These are phyloP conservation scores for Cornus suecica DNA, from an alignment of 148 eudicot genomes.

Conservation along the genomic window DNA sequence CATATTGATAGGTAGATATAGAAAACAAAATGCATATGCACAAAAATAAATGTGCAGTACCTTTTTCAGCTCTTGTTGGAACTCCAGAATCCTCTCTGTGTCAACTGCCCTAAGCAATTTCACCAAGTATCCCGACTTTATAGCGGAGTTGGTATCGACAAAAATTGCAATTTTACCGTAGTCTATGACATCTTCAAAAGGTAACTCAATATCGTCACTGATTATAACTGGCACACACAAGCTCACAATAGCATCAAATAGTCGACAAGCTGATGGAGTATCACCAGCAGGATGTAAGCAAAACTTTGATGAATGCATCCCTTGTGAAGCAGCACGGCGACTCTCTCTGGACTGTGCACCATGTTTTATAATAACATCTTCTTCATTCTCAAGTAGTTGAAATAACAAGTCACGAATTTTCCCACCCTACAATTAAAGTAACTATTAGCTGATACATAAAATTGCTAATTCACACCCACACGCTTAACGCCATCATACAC, in stretches of 20 bases:
- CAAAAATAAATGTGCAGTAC: conserved; percentile 23
- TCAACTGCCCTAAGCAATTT: conserved; percentile 57
- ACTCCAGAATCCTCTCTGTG: conserved; percentile 56
- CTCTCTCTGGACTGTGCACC: conserved; percentile 97
- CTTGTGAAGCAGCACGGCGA: conserved; percentile 87
- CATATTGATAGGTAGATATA: conserved; percentile 5
- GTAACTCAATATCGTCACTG: conserved; percentile 88
- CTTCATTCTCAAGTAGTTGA: conserved; percentile 81
- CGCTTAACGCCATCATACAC: neutral
- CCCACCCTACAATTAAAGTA: conserved; percentile 66
- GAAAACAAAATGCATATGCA: neutral
- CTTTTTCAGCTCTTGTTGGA: conserved; percentile 79
- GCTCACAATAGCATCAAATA: conserved; percentile 98
- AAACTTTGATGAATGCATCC: conserved; percentile 95
- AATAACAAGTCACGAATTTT: conserved; percentile 90
- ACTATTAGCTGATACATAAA: neutral
- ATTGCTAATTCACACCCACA: neutral
- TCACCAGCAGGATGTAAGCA: conserved; percentile 99
- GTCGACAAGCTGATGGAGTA: conserved; percentile 98
- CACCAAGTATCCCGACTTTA: conserved; percentile 64
- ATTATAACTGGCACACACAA: conserved; percentile 89
- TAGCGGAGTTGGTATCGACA: conserved; percentile 71
- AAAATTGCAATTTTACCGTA: conserved; percentile 82
- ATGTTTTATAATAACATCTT: conserved; percentile 79
- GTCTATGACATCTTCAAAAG: conserved; percentile 95